Conservation (phyloP, 2,329 filamentous ascomycete genomes). For the Fusarium lyarnte region DNA sequence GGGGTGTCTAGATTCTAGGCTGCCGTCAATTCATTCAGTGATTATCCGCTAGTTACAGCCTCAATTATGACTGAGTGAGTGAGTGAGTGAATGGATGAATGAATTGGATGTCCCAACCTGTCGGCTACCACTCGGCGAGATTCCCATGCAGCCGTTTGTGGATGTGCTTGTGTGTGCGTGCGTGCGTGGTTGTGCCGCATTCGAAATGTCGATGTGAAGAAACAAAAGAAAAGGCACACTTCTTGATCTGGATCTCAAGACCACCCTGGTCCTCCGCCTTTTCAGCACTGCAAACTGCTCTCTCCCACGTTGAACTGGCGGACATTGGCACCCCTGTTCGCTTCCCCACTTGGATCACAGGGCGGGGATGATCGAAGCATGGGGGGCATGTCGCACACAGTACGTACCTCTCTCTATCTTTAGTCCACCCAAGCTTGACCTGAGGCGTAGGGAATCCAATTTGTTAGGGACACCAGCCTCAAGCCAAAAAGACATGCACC, state of each 20-base stretch:
- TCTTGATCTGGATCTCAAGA: neutral
- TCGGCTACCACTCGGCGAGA: slow-evolving; percentile 38
- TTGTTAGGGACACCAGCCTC: slow-evolving; percentile 13
- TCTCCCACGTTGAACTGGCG: slow-evolving; percentile 42
- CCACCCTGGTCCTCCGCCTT: slow-evolving; percentile 38
- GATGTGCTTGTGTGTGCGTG: neutral
- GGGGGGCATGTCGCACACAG: neutral
- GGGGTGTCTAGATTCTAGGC: slow-evolving; percentile 4
- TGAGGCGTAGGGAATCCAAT: neutral
- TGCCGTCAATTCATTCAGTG: neutral
- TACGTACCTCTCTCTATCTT: neutral
- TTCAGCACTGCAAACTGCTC: slow-evolving; percentile 37
- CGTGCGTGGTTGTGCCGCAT: neutral
- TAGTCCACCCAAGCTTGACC: neutral
- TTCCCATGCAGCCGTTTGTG: slow-evolving; percentile 26
- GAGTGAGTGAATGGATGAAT: neutral
- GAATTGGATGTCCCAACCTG: slow-evolving; percentile 20
- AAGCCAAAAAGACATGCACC: slow-evolving; percentile 6
- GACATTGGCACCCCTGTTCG: slow-evolving; percentile 26
- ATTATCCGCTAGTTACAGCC: slow-evolving; percentile 25
- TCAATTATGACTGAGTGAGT: neutral
- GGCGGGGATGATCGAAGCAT: slow-evolving; percentile 29
- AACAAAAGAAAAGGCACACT: neutral
- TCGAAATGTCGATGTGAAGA: neutral
- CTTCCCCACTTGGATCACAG: slow-evolving; percentile 24